Conservation (phyloP, 352 stramenopile genomes). For the Phytophthora capsici region DNA sequence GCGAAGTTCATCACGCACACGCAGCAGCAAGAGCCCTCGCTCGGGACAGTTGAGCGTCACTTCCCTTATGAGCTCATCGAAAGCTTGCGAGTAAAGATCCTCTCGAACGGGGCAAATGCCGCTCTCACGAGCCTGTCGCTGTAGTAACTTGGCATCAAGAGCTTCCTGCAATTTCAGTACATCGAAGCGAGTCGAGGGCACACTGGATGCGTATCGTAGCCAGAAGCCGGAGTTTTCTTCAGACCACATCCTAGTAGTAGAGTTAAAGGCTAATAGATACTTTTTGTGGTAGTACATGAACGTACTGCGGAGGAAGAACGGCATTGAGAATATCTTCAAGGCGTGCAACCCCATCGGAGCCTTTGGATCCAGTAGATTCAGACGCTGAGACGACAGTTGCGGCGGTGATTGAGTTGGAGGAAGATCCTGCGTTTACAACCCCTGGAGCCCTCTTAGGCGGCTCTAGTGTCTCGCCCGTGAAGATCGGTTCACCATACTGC, state of each 20-base stretch:
- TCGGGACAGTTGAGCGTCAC: constrained; percentile 93
- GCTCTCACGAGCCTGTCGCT: constrained; percentile 91
- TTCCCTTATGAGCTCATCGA: constrained; percentile 94
- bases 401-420: constrained; percentile 30
- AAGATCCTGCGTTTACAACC: constrained; percentile 20
- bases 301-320: constrained; percentile 76
- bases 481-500: constrained; percentile 91
- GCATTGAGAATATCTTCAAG: constrained; percentile 85
- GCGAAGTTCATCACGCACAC: constrained; percentile 93
- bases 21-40: constrained; percentile 90
- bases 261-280: constrained; percentile 9
- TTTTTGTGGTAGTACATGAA: too few species aligned
- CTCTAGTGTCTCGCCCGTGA: constrained; percentile 83
- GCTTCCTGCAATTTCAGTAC: constrained; percentile 92
- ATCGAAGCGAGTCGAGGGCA: constrained; percentile 92
- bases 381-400: constrained; percentile 25
- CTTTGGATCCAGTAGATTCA: constrained; percentile 32
- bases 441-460: constrained; percentile 51
- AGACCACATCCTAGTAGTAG: constrained; percentile 67
- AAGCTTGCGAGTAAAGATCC: constrained; percentile 93
- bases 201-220: constrained; percentile 92
- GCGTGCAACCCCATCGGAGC: constrained; percentile 54
- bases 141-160: constrained; percentile 90
- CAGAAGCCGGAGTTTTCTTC: constrained; percentile 86
- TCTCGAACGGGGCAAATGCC: constrained; percentile 95